phyloP scores from a whole-genome alignment of 1,284 basidiomycete species.

The Tetrapyrgos nigripes region DNA sequence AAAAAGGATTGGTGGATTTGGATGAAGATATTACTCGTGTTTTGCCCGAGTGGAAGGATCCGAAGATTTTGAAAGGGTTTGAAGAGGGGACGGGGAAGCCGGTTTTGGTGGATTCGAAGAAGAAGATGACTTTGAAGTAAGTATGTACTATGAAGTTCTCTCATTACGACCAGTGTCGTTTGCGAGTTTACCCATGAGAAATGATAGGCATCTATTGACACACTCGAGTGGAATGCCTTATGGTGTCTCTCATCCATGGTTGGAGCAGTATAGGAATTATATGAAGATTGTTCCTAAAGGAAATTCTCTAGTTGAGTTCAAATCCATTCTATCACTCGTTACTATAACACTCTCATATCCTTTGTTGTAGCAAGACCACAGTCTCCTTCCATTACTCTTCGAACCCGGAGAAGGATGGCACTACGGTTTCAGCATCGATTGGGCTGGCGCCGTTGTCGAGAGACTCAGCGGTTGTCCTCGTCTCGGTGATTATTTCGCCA shows the following conservation, averaged over 20 bases:
- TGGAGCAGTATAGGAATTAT: neutral
- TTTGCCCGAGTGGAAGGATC: neutral
- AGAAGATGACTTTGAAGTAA: neutral
- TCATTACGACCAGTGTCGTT: too few species aligned
- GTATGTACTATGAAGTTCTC: too few species aligned
- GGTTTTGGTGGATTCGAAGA: neutral
- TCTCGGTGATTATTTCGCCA: constrained; percentile 18
- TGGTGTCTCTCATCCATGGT: neutral
- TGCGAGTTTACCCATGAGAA: neutral
- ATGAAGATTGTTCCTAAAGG: neutral
- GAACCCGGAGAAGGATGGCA: neutral
- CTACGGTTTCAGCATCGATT: neutral
- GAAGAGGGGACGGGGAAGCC: neutral
- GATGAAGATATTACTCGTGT: neutral
- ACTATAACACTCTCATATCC: neutral
- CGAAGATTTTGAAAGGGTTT: neutral
- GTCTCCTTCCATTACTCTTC: neutral
- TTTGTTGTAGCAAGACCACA: neutral
- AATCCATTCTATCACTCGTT: neutral
- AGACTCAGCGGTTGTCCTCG: neutral
- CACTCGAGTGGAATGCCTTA: neutral
- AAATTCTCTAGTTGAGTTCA: neutral
- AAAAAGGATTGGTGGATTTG: neutral
- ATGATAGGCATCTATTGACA: neutral
- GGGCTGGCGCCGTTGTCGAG: neutral